Evolutionary conservation across 2,329 filamentous ascomycete genomes (phyloP).

Genomic region (Verticillium zaregamsianum): DNA sequence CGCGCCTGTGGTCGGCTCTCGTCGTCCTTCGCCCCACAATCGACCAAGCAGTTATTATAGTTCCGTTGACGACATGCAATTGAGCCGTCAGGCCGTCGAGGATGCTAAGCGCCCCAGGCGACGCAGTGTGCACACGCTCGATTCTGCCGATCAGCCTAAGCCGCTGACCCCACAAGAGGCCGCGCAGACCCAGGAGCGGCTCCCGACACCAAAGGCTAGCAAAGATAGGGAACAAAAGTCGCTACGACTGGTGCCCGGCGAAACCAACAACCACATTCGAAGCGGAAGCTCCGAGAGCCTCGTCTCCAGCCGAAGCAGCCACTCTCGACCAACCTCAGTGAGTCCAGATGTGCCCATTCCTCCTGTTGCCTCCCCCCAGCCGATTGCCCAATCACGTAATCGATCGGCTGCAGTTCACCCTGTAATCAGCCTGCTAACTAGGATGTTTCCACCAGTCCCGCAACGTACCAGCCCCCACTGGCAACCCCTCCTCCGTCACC

Average conservation of each 20-base stretch:
- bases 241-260: slow-evolving; percentile 28
- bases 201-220: slow-evolving; percentile 19
- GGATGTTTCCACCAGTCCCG: slow-evolving; percentile 48
- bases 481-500: slow-evolving; percentile 45
- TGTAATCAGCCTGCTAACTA: slow-evolving; percentile 38
- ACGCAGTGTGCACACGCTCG: slow-evolving; percentile 72
- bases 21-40: slow-evolving; percentile 30
- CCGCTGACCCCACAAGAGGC: slow-evolving; percentile 19
- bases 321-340: slow-evolving; percentile 55
- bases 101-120: slow-evolving; percentile 76
- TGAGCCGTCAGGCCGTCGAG: slow-evolving; percentile 50
- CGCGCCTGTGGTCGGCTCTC: slow-evolving; percentile 19
- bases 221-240: slow-evolving; percentile 36
- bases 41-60: slow-evolving; percentile 51
- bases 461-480: slow-evolving; percentile 47
- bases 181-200: slow-evolving; percentile 28
- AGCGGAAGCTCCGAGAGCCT: slow-evolving; percentile 64
- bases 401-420: slow-evolving; percentile 5
- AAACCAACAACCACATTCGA: slow-evolving; percentile 29
- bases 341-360: neutral
- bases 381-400: slow-evolving; percentile 40
- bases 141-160: slow-evolving; percentile 32
- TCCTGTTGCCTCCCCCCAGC: slow-evolving; percentile 9
- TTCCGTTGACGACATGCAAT: slow-evolving; percentile 61
- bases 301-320: slow-evolving; percentile 52